Evolutionary conservation across 208 protist species (phyloP).

Genomic region (Lotmaria passim): DNA sequence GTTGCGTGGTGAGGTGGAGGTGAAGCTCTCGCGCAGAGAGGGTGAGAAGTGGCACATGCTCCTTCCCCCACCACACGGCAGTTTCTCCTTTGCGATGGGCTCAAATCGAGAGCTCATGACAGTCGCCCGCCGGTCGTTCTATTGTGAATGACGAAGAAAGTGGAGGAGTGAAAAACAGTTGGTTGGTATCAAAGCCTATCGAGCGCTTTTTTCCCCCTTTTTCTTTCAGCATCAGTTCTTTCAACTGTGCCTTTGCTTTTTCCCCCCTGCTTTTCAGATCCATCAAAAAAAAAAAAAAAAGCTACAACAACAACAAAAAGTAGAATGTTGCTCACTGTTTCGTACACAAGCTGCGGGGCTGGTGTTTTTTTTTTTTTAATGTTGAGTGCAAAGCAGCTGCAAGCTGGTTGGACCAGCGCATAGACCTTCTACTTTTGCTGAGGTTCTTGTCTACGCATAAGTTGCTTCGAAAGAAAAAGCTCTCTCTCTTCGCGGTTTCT

Average conservation of each 20-base stretch:
- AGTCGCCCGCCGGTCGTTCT: constrained; percentile 15
- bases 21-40: constrained; percentile 26
- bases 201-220: too few species aligned
- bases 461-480: too few species aligned
- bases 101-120: constrained; percentile 25
- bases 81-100: constrained; percentile 27
- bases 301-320: not conserved
- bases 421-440: too few species aligned
- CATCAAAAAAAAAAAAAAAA: not conserved
- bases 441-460: too few species aligned
- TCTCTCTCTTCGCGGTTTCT: not conserved
- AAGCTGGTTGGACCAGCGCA: too few species aligned
- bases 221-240: too few species aligned
- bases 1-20: constrained; percentile 22
- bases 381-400: too few species aligned
- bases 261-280: not conserved
- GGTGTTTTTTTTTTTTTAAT: too few species aligned
- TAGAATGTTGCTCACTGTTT: too few species aligned
- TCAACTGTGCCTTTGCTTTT: too few species aligned
- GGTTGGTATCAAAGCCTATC: too few species aligned
- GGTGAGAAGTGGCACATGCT: constrained; percentile 26
- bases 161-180: not conserved
- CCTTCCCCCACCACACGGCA: constrained; percentile 28
- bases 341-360: too few species aligned
- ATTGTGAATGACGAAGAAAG: constrained; percentile 11